Evolutionary conservation across 805 yeast species (phyloP), one percentile per base, ranked within the genome.

Genomic region (Kregervanrija fluxuum): DNA sequence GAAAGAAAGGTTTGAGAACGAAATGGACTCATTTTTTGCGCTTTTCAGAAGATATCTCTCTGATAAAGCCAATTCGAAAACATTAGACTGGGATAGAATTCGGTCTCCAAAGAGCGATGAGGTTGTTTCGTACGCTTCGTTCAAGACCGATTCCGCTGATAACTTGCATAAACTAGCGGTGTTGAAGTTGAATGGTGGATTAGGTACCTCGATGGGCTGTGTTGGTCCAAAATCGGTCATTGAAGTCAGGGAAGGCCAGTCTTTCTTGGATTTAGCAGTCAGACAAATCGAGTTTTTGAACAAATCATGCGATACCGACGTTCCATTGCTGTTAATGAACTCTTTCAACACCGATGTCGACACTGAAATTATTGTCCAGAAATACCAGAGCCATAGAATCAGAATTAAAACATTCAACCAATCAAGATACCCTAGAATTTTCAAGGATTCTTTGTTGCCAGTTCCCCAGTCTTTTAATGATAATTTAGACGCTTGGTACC

Each of bases 191-290:
- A 93, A 93, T 64, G 99, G 99, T 74, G 99, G 99, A 37, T 75
- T 93, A 56, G 99, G 99, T 62, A 93, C 99, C 15, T 91, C 98
- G 9, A 93, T 93, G 99, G 99, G 99, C 47, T 93, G 99, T 72
- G 97, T 93, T 50, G 99, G 99, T 47, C 99, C 99, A 52, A 90
- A 90, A 69, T 86, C 96, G 28, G 95, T 93, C 54, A 93, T 93
- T 63, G 99, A 93, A 72, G 99, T 93, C 40, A 85, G 99, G 68
- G 99, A 93, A 58, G 98, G 98, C 49, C 95, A 93, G 76, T 85
- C 97, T 36, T 93, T 93, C 67, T 75, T 93, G 64, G 99, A 93
- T 66, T 77, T 93, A 56, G 76, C 96, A 39, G 99, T 93, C 37
- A 85, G 99, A 66, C 99, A 93, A 72, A 91, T 93, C 57, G 97